A percentile compares a stretch with the other conserved stretches of the same genome.
These are phyloP conservation scores for Rubia peregrina DNA, from an alignment of 305 asterid species.

Conservation along the genomic window DNA sequence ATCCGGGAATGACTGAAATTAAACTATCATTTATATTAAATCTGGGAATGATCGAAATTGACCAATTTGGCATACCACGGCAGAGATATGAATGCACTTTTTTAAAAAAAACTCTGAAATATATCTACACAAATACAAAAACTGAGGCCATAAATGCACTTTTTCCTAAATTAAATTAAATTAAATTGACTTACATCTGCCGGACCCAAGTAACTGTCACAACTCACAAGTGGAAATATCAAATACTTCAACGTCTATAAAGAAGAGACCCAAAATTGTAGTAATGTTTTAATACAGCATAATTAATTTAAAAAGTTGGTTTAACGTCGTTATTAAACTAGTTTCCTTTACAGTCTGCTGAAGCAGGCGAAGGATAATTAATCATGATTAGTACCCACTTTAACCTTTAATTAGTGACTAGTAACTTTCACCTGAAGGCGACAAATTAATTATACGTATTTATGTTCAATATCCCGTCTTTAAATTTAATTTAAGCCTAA, in stretches of 20 bases:
- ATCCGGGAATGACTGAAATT: too few relatives aligned
- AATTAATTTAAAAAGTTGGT: not conserved
- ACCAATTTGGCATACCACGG: too few relatives aligned
- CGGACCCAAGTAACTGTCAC: too few relatives aligned
- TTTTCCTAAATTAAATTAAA: too few relatives aligned
- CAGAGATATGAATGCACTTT: too few relatives aligned
- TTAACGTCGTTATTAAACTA: not conserved
- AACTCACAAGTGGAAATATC: not conserved
- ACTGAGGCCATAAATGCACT: too few relatives aligned
- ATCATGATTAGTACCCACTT: not conserved
- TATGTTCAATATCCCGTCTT: not conserved
- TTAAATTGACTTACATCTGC: too few relatives aligned
- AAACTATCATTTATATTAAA: too few relatives aligned
- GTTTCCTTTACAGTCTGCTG: not conserved
- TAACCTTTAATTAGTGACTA: conserved; percentile 2
- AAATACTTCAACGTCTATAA: not conserved
- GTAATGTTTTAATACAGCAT: not conserved
- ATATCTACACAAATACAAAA: too few relatives aligned
- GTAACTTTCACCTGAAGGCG: conserved; percentile 9
- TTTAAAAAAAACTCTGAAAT: too few relatives aligned
- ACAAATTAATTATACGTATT: not conserved
- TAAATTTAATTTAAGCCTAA: too few relatives aligned
- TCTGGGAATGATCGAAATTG: too few relatives aligned
- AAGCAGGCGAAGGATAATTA: not conserved
- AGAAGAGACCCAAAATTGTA: not conserved